Evolutionary conservation across 2,329 filamentous ascomycete genomes (phyloP), one percentile per base, ranked within the genome.

Genomic region (Furcasterigmium sp.): DNA sequence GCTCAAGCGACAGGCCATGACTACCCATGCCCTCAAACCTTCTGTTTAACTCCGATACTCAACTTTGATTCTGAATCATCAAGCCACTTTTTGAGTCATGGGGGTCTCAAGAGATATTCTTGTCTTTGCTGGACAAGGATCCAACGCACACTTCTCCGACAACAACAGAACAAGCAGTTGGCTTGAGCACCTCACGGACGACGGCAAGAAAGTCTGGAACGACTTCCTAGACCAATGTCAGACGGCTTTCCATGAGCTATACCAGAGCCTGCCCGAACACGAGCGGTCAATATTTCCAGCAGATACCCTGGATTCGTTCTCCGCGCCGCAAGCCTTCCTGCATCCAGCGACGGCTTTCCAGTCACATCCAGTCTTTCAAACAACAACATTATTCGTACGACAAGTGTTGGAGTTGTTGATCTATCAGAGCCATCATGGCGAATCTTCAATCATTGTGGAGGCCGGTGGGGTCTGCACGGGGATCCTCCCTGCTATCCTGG

Each of bases 71-170:
- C 42, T 11, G 23, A 26, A 26, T 11, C 11, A 26, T 26, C 23
- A 11, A 26, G 23, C 23, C 23, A 26, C 23, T 26, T 26, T 7
- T 26, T 11, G 23, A 26, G 11, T 11, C 23, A 26, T 26, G 23
- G 23, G 7, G 23, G 23, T 26, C 23, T 7, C 19, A 17, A 10
- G 35, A 15, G 23, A 38, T 26, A 29, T 47, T 9, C 30, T 47
- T 10, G 17, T 47, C 15, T 47, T 47, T 37, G 41, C 45, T 11
- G 45, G 45, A 5, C 45, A 47, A 35, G 45, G 45, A 4, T 44
- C 45, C 11, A 39, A 44, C 35, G 30, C 25, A 8, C 37, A 47
- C 29, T 43, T 47, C 28, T 30, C 37, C 20, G 39, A 39, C 28
- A 29, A 21, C 26, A 14, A 21, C 8, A 18, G 19, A 21, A 26